phyloP scores from a whole-genome alignment of 2,329 filamentous ascomycete genomes.

The Monilinia aucupariae region DNA sequence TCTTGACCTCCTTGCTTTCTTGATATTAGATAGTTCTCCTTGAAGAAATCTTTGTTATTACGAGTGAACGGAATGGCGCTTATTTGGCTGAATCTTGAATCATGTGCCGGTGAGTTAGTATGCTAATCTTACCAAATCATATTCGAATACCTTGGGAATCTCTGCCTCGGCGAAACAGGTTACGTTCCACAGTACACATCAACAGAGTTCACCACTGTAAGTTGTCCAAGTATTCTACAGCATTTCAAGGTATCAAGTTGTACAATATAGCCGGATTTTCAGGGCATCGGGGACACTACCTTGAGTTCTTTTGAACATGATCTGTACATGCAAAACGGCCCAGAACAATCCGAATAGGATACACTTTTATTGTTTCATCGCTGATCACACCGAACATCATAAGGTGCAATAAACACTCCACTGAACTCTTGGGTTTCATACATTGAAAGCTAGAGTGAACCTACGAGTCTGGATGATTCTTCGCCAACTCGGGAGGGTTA shows the following conservation, averaged over 20 bases:
- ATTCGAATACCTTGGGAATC: neutral
- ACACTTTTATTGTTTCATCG: neutral
- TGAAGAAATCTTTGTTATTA: neutral
- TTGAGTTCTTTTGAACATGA: neutral
- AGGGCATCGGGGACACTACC: neutral
- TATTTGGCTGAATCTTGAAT: neutral
- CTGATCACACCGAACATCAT: neutral
- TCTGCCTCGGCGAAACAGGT: neutral
- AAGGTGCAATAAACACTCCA: neutral
- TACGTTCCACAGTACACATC: neutral
- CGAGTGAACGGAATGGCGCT: accelerated
- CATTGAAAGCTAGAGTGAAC: neutral
- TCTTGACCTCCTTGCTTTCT: neutral
- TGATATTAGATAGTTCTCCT: neutral
- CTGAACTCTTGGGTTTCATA: neutral
- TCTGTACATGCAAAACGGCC: neutral
- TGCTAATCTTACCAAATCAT: neutral
- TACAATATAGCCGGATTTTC: neutral
- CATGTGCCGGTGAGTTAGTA: neutral
- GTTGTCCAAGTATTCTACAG: neutral
- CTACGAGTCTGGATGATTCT: neutral
- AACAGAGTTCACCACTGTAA: neutral
- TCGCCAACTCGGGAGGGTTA: neutral
- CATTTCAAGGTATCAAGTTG: neutral
- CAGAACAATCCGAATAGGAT: neutral